A percentile compares a stretch with the other conserved stretches of the same genome.
These are phyloP conservation scores for Sarocladium kiliense DNA, from an alignment of 2,329 filamentous ascomycete species.

Conservation along the genomic window DNA sequence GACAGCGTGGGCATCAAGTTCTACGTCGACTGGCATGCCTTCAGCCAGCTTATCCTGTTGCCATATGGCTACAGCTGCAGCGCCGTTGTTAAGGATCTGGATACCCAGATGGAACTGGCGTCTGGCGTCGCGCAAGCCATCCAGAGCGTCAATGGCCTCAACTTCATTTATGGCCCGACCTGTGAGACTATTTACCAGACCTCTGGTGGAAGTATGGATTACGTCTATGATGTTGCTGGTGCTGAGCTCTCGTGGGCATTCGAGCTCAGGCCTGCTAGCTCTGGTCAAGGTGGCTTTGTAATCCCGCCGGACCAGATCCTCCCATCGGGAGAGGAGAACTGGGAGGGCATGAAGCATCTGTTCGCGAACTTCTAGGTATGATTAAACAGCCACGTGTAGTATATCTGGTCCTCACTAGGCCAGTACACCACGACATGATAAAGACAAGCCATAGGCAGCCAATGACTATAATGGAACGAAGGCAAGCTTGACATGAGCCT, in stretches of 20 bases:
- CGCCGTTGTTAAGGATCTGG: conserved; percentile 34
- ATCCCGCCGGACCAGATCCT: conserved; percentile 29
- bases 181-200: conserved; percentile 55
- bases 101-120: conserved; percentile 40
- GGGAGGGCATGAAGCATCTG: conserved; percentile 52
- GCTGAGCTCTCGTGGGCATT: conserved; percentile 28
- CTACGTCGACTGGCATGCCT: conserved; percentile 58
- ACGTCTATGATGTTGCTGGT: conserved; percentile 27
- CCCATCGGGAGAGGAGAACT: conserved; percentile 29
- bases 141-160: conserved; percentile 26
- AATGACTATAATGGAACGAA: too few relatives aligned
- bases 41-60: conserved; percentile 48
- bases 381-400: background rate
- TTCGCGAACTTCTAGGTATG: conserved; percentile 17
- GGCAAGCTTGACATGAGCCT: too few relatives aligned
- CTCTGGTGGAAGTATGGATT: conserved; percentile 33
- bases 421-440: too few relatives aligned
- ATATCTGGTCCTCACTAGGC: too few relatives aligned
- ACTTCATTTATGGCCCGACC: conserved; percentile 37
- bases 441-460: too few relatives aligned
- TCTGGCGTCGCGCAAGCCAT: conserved; percentile 41
- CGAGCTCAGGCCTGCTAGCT: conserved; percentile 23
- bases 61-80: conserved; percentile 53
- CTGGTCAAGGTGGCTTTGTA: conserved; percentile 28
- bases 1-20: conserved; percentile 38